These are phyloP conservation scores for Sporothrix sp. DNA, from an alignment of 2,329 filamentous ascomycete genomes.

Conservation along the genomic window DNA sequence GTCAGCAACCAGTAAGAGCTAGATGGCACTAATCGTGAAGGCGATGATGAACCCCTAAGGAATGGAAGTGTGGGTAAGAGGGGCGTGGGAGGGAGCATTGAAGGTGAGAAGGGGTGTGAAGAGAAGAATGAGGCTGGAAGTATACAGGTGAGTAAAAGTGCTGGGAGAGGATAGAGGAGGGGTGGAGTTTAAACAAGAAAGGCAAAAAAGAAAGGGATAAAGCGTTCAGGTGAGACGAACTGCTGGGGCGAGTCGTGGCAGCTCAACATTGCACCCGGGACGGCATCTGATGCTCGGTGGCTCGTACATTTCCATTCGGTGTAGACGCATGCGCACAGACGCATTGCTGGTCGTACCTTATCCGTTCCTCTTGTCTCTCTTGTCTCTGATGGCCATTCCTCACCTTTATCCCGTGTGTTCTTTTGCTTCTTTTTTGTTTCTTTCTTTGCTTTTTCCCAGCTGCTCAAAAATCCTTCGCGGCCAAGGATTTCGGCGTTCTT, in stretches of 20 bases:
- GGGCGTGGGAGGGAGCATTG: background rate
- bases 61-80: constrained; percentile 1
- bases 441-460: background rate
- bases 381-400: too few relatives aligned
- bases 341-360: too few relatives aligned
- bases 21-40: background rate
- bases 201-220: background rate
- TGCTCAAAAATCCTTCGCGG: too few relatives aligned
- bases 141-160: background rate
- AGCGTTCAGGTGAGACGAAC: background rate
- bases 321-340: background rate
- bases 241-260: background rate
- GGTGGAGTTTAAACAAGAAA: background rate
- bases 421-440: background rate
- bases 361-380: too few relatives aligned
- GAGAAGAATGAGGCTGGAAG: background rate
- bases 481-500: too few relatives aligned
- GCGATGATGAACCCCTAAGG: background rate
- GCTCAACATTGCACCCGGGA: background rate
- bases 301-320: background rate
- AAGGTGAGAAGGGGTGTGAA: background rate
- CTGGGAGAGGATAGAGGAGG: background rate
- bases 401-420: background rate
- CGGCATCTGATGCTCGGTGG: background rate
- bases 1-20: background rate